phyloP scores from a whole-genome alignment of 2,329 filamentous ascomycete species.

The Juglanconis oblonga region DNA sequence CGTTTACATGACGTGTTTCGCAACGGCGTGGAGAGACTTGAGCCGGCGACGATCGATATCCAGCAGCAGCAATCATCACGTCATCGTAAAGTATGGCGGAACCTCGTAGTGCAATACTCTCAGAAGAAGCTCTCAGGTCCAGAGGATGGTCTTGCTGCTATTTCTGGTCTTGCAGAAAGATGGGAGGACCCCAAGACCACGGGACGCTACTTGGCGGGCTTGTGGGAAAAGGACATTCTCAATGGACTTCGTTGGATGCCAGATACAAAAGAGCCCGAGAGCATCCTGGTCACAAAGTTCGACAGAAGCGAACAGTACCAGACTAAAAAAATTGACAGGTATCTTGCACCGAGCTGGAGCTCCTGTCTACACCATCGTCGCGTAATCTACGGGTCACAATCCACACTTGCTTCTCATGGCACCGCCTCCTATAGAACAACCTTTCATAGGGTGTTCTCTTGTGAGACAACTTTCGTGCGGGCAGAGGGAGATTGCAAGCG shows the following conservation, averaged over 20 bases:
- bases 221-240: not conserved
- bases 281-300: not conserved
- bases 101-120: not conserved
- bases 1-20: not conserved
- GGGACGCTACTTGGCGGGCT: not conserved
- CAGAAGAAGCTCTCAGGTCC: not conserved
- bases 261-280: not conserved
- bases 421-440: no score
- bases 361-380: not conserved
- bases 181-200: not conserved
- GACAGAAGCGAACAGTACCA: not conserved
- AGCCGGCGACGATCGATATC: not conserved
- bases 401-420: no score
- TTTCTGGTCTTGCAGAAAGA: not conserved
- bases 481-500: no score
- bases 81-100: not conserved
- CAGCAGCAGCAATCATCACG: not conserved
- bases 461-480: no score
- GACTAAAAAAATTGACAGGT: not conserved
- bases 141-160: not conserved
- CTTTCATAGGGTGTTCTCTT: no score
- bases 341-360: not conserved
- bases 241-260: not conserved
- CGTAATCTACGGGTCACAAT: no score
- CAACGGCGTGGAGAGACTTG: not conserved